A percentile compares a stretch with the other conserved stretches of the same genome.
These are phyloP conservation scores for Arabidopsis lyrata DNA, from an alignment of 441 rosid genomes.

Conservation along the genomic window DNA sequence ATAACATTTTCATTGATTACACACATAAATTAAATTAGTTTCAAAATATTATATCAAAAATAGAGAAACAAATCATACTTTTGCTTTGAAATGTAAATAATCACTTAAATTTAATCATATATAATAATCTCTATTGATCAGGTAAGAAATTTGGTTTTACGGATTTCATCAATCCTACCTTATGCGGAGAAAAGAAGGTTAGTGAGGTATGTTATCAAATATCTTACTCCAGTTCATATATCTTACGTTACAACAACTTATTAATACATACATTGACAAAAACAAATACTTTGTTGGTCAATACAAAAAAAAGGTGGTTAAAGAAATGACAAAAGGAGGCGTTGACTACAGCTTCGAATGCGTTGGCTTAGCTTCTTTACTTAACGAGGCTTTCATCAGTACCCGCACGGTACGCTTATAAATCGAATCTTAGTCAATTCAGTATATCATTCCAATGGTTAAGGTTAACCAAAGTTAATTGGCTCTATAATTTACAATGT, in stretches of 20 bases:
- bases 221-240: not conserved
- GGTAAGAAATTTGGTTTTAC: conserved; percentile 68
- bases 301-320: conserved; percentile 52
- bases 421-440: not conserved
- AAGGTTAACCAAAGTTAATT: not conserved
- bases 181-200: conserved; percentile 53
- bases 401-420: conserved; percentile 51
- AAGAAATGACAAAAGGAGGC: conserved; percentile 71
- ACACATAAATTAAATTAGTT: too few relatives aligned
- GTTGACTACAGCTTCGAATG: conserved; percentile 85
- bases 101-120: not conserved
- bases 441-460: not conserved
- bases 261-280: not conserved
- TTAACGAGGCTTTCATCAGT: conserved; percentile 59
- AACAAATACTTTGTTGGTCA: not conserved
- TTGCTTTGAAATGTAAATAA: not conserved
- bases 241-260: not conserved
- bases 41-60: too few relatives aligned
- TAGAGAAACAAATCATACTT: not conserved
- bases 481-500: not conserved
- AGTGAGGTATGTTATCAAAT: conserved; percentile 49
- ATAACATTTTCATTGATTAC: not conserved
- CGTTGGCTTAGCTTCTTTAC: conserved; percentile 59
- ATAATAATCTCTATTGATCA: conserved; percentile 25
- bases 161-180: conserved; percentile 67